phyloP scores from a whole-genome alignment of 441 rosid species.

The Cnidoscolus chayamansa region DNA sequence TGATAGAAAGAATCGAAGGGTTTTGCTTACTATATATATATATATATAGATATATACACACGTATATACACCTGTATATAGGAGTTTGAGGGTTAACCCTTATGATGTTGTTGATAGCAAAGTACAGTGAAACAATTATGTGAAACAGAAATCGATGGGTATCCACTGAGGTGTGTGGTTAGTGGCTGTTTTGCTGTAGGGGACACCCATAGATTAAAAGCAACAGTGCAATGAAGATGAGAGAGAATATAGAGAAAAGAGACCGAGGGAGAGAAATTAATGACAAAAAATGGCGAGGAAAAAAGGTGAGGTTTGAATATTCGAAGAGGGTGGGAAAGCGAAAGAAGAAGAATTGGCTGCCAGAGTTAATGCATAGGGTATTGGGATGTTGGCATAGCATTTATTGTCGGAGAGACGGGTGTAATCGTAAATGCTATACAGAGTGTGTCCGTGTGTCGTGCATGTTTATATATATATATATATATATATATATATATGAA shows the following conservation, averaged over 20 bases:
- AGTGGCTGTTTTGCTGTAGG: background rate
- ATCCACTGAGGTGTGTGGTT: background rate
- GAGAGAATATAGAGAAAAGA: background rate
- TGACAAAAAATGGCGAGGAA: background rate
- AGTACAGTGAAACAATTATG: background rate
- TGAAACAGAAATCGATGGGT: no score
- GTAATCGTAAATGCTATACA: conserved; percentile 64
- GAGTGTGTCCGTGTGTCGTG: conserved; percentile 11
- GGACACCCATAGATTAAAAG: background rate
- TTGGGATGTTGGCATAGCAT: conserved; percentile 88
- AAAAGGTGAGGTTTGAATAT: background rate
- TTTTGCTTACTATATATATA: background rate
- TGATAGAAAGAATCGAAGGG: background rate
- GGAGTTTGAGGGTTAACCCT: background rate
- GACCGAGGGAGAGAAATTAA: background rate
- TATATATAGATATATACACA: no score
- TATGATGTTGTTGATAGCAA: background rate
- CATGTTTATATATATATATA: no score
- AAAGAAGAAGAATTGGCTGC: no score
- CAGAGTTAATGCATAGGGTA: conserved; percentile 77
- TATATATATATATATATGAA: no score
- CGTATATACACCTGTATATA: conserved; percentile 2
- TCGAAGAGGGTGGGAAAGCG: no score
- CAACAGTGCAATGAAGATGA: background rate
- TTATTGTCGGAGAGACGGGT: conserved; percentile 58